Evolutionary conservation across 331 rosid species (phyloP).

Genomic region (Malus hybrid): DNA sequence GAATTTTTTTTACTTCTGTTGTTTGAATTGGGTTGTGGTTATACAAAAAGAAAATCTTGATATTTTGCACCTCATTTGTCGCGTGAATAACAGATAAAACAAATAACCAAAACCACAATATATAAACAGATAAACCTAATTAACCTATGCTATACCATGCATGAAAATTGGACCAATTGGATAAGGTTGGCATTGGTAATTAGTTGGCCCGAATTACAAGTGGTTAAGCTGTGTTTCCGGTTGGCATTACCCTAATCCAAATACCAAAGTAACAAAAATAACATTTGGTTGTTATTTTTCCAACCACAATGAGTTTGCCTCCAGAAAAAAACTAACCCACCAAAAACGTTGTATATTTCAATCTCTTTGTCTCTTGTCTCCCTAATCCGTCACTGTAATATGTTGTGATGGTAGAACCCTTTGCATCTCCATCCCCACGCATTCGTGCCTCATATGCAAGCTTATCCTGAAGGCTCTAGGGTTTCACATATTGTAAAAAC

Average conservation of each 20-base stretch:
- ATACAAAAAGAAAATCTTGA: not conserved
- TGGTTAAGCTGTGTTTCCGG: conserved; percentile 32
- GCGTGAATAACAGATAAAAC: too few species aligned
- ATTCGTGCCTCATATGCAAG: not conserved
- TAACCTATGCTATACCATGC: not conserved
- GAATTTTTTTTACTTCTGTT: not conserved
- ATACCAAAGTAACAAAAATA: conserved; percentile 8
- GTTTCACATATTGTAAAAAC: not conserved
- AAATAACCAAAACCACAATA: not conserved
- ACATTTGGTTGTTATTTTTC: conserved; percentile 6
- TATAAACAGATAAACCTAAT: not conserved
- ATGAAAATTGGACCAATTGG: not conserved
- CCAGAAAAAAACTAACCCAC: not conserved
- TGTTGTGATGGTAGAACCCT: not conserved
- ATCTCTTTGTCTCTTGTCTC: not conserved
- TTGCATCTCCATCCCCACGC: conserved; percentile 8
- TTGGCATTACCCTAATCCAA: conserved; percentile 5
- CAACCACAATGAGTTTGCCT: not conserved
- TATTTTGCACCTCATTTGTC: not conserved
- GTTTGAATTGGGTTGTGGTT: not conserved
- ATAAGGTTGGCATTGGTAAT: not conserved
- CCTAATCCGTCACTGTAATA: not conserved
- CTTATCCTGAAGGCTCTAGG: not conserved
- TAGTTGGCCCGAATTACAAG: conserved; percentile 17
- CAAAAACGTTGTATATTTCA: not conserved